These are phyloP conservation scores for Sordariomycetes sp. DNA, from an alignment of 2,329 filamentous ascomycete genomes.

Conservation along the genomic window DNA sequence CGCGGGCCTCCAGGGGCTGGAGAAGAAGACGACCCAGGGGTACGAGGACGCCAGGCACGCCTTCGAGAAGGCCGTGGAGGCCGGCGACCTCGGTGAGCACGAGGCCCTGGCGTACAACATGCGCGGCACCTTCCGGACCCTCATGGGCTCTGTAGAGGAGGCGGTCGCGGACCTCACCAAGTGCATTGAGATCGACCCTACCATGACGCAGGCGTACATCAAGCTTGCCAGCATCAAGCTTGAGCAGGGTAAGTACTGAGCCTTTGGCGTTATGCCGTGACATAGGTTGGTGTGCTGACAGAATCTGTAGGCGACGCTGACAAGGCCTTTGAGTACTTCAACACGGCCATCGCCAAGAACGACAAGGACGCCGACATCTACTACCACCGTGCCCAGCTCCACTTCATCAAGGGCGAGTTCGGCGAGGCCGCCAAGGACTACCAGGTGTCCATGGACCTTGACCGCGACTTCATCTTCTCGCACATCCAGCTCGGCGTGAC, in stretches of 20 bases:
- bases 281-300: background rate
- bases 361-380: slow-evolving; percentile 89
- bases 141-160: slow-evolving; percentile 74
- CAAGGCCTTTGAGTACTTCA: slow-evolving; percentile 80
- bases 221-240: slow-evolving; percentile 98
- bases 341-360: slow-evolving; percentile 73
- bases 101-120: slow-evolving; percentile 93
- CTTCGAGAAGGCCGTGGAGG: slow-evolving; percentile 79
- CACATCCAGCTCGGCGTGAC: slow-evolving; percentile 98
- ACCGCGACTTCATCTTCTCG: slow-evolving; percentile 94
- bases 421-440: slow-evolving; percentile 94
- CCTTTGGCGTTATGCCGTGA: background rate
- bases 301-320: slow-evolving; percentile 48
- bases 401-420: slow-evolving; percentile 95
- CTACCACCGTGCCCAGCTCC: slow-evolving; percentile 95
- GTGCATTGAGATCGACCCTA: slow-evolving; percentile 80
- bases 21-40: slow-evolving; percentile 76
- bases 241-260: slow-evolving; percentile 47
- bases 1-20: slow-evolving; percentile 67
- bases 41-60: slow-evolving; percentile 79
- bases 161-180: slow-evolving; percentile 80
- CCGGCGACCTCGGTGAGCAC: slow-evolving; percentile 65
- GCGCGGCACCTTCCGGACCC: slow-evolving; percentile 88
- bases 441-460: slow-evolving; percentile 96
- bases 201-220: slow-evolving; percentile 91